A percentile compares a stretch with the other conserved stretches of the same genome.
phyloP scores from a whole-genome alignment of 2,329 filamentous ascomycete genomes.

The Talaromyces sp. region DNA sequence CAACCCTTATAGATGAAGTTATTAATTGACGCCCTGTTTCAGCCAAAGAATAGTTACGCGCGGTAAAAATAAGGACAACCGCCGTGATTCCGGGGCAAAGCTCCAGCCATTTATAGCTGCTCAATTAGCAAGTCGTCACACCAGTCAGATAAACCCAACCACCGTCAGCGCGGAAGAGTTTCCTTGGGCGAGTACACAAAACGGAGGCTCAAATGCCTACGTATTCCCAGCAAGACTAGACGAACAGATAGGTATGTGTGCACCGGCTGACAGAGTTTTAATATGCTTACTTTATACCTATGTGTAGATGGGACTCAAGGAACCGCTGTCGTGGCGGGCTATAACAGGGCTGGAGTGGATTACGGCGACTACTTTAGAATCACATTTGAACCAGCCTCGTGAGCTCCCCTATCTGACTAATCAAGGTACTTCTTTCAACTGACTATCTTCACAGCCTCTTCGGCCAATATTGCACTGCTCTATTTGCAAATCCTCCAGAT shows the following conservation, averaged over 20 bases:
- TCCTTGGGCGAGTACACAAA: not conserved
- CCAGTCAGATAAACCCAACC: not conserved
- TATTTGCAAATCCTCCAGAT: not conserved
- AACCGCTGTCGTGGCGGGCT: not conserved
- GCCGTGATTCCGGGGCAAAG: not conserved
- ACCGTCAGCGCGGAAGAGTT: conserved; percentile 2
- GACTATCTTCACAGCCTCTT: not conserved
- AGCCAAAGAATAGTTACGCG: not conserved
- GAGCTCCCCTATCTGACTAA: not conserved
- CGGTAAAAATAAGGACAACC: not conserved
- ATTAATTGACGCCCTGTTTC: not conserved
- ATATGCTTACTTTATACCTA: not conserved
- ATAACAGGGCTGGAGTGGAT: not conserved
- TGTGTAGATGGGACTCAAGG: not conserved
- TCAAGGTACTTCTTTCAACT: not conserved
- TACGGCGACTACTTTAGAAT: not conserved
- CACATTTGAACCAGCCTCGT: not conserved
- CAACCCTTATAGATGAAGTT: not conserved
- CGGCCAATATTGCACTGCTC: conserved; percentile 1
- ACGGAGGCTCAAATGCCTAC: not conserved
- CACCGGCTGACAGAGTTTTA: not conserved
- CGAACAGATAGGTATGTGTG: not conserved
- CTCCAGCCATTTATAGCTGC: not conserved
- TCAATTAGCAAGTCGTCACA: not conserved
- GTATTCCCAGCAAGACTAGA: not conserved